Percentiles rank a stretch among this genome's conserved stretches.
Evolutionary conservation across 306 rosid genomes (phyloP).

Genomic region (Citrullus amarus): DNA sequence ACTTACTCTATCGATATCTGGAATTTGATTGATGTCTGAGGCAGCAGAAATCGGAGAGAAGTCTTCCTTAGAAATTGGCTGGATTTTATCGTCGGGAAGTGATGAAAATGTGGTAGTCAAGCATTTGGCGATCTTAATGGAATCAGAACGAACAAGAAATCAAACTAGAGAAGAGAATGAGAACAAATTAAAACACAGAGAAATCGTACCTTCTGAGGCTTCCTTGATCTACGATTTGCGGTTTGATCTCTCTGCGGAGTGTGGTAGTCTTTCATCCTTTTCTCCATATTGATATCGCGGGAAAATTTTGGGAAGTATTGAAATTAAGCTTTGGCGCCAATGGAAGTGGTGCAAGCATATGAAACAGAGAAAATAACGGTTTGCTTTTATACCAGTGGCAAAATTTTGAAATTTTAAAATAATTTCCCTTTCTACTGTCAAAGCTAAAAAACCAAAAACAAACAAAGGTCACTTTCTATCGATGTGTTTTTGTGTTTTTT

Average conservation of each 20-base stretch:
- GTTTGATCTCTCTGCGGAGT: background rate
- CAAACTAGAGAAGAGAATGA: background rate
- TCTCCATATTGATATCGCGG: conserved; percentile 3
- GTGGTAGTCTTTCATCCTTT: background rate
- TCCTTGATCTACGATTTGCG: background rate
- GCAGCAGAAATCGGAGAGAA: conserved; percentile 6
- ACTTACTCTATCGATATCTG: conserved; percentile 4
- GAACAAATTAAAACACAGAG: background rate
- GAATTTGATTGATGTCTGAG: conserved; percentile 6
- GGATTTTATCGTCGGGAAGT: conserved; percentile 1
- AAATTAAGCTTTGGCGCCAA: background rate
- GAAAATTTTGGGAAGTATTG: background rate
- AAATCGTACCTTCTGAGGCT: conserved; percentile 12
- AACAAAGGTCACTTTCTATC: too few species aligned
- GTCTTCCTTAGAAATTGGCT: background rate
- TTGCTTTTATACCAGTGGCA: background rate
- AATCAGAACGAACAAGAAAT: background rate
- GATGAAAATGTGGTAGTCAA: conserved; percentile 11
- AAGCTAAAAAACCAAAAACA: too few species aligned
- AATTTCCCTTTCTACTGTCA: too few species aligned
- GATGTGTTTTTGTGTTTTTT: too few species aligned
- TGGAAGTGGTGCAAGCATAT: background rate
- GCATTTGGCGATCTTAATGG: conserved; percentile 6
- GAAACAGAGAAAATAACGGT: background rate
- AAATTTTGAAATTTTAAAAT: too few species aligned